Conservation (phyloP, 768 basidiomycete genomes). For the Termitomyces sp. region DNA sequence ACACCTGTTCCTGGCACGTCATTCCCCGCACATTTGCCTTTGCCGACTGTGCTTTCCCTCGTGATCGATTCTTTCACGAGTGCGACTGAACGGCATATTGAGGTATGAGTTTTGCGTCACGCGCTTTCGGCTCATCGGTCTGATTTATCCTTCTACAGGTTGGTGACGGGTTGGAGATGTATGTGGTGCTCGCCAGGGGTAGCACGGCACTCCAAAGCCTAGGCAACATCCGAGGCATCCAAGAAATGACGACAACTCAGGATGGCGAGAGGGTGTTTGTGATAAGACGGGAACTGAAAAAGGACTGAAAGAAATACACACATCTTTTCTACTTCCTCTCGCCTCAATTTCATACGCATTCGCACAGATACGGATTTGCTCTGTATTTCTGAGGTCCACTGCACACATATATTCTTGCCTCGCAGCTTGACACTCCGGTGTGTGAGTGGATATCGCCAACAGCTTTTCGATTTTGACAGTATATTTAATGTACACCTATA, state of each 20-base stretch:
- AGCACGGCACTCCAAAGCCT: slow-evolving; percentile 54
- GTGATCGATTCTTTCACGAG: slow-evolving; percentile 96
- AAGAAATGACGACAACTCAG: slow-evolving; percentile 57
- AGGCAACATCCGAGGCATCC: slow-evolving; percentile 49
- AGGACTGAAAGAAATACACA: slow-evolving; percentile 47
- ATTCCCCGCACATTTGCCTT: slow-evolving; percentile 79
- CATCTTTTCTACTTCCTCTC: slow-evolving; percentile 5
- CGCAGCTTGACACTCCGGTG: background rate
- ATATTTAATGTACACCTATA: slow-evolving; percentile 3
- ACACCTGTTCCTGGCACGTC: slow-evolving; percentile 63
- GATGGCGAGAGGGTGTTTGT: slow-evolving; percentile 78
- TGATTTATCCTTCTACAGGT: slow-evolving; percentile 47
- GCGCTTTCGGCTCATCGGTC: slow-evolving; percentile 8
- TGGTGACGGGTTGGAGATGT: slow-evolving; percentile 94
- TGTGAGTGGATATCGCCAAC: background rate
- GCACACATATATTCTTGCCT: background rate
- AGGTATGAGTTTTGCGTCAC: slow-evolving; percentile 47
- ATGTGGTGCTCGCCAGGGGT: slow-evolving; percentile 73
- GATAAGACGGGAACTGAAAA: slow-evolving; percentile 76
- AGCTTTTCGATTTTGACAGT: slow-evolving; percentile 2
- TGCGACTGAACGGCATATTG: slow-evolving; percentile 97
- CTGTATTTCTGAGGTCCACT: slow-evolving; percentile 1
- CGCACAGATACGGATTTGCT: slow-evolving; percentile 16
- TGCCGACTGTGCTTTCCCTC: slow-evolving; percentile 75
- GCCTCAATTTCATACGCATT: slow-evolving; percentile 12